Conservation (phyloP, 495 filamentous ascomycete species). For the Clavariopsis aquatica region DNA sequence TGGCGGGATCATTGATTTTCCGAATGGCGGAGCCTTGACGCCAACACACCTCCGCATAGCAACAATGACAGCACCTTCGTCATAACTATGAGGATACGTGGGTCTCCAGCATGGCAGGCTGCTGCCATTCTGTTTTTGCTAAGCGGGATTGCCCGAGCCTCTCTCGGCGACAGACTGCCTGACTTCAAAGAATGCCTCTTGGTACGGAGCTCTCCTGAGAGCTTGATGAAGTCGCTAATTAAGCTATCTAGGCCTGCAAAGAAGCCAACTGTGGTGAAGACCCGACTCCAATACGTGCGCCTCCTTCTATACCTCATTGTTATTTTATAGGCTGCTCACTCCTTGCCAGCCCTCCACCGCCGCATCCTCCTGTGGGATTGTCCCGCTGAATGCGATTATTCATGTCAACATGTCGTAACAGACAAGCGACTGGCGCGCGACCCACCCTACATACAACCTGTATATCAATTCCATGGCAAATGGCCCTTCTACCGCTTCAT, state of each 20-base stretch:
- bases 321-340: constrained; percentile 2
- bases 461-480: constrained; percentile 98
- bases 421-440: constrained; percentile 65
- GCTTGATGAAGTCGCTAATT: constrained; percentile 20
- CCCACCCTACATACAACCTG: constrained; percentile 61
- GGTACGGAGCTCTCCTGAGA: constrained; percentile 52
- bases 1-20: constrained; percentile 1
- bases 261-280: constrained; percentile 70
- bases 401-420: constrained; percentile 94
- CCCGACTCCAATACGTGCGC: constrained; percentile 57
- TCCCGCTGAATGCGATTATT: constrained; percentile 93
- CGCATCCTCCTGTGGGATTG: constrained; percentile 78
- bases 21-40: background rate
- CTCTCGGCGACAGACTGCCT: constrained; percentile 79
- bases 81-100: constrained; percentile 29
- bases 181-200: constrained; percentile 88
- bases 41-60: constrained; percentile 16
- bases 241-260: constrained; percentile 66
- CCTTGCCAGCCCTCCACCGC: constrained; percentile 60
- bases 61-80: background rate
- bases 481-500: constrained; percentile 92
- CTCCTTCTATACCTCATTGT: background rate
- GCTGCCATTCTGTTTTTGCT: constrained; percentile 44
- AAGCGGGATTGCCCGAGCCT: constrained; percentile 60
- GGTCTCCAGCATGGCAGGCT: constrained; percentile 35